Base-by-base conservation (phyloP, 495 filamentous ascomycete species). In the Thermothielavioides terrestris region DNA sequence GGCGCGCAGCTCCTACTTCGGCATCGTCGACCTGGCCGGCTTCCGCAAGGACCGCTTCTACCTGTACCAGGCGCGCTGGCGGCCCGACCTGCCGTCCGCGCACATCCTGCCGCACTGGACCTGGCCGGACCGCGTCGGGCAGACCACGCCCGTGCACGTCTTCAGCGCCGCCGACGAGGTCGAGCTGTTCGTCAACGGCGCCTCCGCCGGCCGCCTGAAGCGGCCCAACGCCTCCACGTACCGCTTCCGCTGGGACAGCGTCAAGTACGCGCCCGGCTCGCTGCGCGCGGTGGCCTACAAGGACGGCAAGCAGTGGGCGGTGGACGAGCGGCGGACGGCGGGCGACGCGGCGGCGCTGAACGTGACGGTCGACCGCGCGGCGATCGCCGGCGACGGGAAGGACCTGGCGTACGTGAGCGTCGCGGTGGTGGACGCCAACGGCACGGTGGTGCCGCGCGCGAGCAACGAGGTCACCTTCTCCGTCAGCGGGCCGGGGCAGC, bases 81-180 rank as follows among this genome's bases (percentile, higher is more conserved):
- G 62, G 64, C 4, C 58, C 70, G 14, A 62, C 65, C 21, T 69
- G 8, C 55, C 41, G 1, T 62, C 66, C 56, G 71, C 66, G 7
- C 71, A 76, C 38, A 71, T 76, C 26, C 65, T 76, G 10, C 73
- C 73, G 7, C 73, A 76, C 49, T 77, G 73, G 73, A 77, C 57
- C 4, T 77, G 72, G 73, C 6, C 31, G 2, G 62, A 70, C 30
- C 59, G 72, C 3, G 59, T 69, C 9, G 69, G 70, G 0, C 42
- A 68, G 54, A 57, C 68, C 4, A 77, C 73, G 9, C 73, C 72
- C 0, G 69, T 75, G 0, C 73, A 77, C 48, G 72, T 73, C 1
- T 73, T 71, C 53, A 63, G 68, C 0, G 50, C 66, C 1, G 73
- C 47, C 4, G 67, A 74, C 50, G 67, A 73, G 48, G 73, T 65